These are phyloP conservation scores for Didymella pinodella DNA, from an alignment of 2,329 filamentous ascomycete genomes.

Conservation along the genomic window DNA sequence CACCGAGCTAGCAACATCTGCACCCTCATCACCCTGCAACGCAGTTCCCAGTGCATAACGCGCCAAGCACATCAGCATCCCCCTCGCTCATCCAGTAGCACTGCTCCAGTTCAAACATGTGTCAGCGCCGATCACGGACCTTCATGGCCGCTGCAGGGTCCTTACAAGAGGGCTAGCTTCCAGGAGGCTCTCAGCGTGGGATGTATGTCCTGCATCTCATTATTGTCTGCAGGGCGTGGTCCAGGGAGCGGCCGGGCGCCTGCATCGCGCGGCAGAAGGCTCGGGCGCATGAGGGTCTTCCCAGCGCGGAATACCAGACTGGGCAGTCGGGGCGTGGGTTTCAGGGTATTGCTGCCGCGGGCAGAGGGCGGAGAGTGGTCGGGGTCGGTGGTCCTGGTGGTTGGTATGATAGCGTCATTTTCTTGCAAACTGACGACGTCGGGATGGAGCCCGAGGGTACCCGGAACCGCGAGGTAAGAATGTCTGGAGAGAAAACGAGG, in stretches of 20 bases:
- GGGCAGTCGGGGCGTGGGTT: neutral
- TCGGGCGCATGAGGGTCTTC: no score
- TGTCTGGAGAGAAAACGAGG: neutral
- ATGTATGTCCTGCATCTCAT: neutral
- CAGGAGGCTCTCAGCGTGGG: neutral
- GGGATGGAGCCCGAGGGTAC: neutral
- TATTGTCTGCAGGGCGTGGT: neutral
- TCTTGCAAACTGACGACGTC: neutral
- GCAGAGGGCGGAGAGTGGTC: neutral
- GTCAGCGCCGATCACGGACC: neutral
- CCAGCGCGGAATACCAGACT: neutral
- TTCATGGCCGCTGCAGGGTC: neutral
- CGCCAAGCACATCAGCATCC: neutral
- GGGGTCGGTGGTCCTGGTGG: neutral
- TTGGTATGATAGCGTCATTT: neutral
- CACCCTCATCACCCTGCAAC: no score
- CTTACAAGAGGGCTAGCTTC: neutral
- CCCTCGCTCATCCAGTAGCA: neutral
- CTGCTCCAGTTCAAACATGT: no score
- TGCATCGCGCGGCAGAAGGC: no score
- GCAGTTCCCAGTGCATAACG: no score
- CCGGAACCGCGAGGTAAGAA: neutral
- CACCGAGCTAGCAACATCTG: no score
- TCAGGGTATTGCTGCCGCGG: neutral
- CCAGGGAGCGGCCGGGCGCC: neutral